Evolutionary conservation across 2,329 filamentous ascomycete species (phyloP).

Genomic region (Colletotrichum sp.): DNA sequence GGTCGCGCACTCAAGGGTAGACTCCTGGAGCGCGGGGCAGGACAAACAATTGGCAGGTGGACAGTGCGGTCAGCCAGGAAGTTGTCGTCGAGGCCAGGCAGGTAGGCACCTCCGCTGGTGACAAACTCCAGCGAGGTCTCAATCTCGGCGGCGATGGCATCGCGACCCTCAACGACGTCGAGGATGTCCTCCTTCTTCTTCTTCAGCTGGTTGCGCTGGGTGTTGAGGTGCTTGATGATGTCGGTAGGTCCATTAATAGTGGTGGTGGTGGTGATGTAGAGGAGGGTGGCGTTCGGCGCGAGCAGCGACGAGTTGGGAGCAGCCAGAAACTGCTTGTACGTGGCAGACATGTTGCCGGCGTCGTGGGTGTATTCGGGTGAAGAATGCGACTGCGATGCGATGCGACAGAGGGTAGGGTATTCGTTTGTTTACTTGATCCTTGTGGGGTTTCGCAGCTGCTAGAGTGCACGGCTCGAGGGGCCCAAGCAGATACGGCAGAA

Average conservation of each 20-base stretch:
- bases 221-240: slow-evolving; percentile 82
- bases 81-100: slow-evolving; percentile 92
- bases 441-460: slow-evolving; percentile 3
- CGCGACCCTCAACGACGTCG: slow-evolving; percentile 72
- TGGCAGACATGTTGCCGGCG: slow-evolving; percentile 41
- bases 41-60: slow-evolving; percentile 79
- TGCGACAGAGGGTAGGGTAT: neutral
- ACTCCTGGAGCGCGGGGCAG: neutral
- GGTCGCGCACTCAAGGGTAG: neutral
- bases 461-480: slow-evolving; percentile 4
- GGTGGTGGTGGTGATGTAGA: slow-evolving; percentile 91
- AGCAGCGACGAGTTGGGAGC: slow-evolving; percentile 69
- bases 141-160: slow-evolving; percentile 76
- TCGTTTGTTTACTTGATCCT: neutral
- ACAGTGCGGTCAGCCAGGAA: slow-evolving; percentile 85
- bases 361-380: neutral
- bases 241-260: slow-evolving; percentile 72
- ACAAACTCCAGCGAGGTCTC: slow-evolving; percentile 85
- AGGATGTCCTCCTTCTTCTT: slow-evolving; percentile 84
- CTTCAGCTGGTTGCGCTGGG: slow-evolving; percentile 75
- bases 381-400: slow-evolving; percentile 7
- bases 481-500: slow-evolving; percentile 10
- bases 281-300: slow-evolving; percentile 70
- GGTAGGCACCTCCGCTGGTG: slow-evolving; percentile 81
- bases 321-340: slow-evolving; percentile 77